phyloP scores from a whole-genome alignment of 1,284 basidiomycete species.

The Fomitopsis schrenkii region DNA sequence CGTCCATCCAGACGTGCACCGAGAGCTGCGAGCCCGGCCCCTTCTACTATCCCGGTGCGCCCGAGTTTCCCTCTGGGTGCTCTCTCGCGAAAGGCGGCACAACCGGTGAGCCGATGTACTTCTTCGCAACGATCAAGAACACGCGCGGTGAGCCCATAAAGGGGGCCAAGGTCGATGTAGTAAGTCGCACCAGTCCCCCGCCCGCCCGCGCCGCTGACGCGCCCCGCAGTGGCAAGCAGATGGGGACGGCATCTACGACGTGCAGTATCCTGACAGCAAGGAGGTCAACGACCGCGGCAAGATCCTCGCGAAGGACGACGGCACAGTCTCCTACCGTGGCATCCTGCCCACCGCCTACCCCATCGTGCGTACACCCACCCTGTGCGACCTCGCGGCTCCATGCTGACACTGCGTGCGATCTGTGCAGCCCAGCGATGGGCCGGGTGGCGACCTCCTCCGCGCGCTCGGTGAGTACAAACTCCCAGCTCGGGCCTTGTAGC shows the following conservation, averaged over 20 bases:
- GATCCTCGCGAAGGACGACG: constrained; percentile 31
- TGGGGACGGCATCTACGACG: constrained; percentile 37
- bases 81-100: constrained; percentile 30
- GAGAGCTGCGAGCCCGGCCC: constrained; percentile 37
- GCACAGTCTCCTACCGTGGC: constrained; percentile 33
- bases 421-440: constrained; percentile 33
- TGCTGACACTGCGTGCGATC: background rate
- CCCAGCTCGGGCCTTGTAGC: background rate
- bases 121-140: constrained; percentile 32
- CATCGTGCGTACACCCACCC: constrained; percentile 21
- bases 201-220: background rate
- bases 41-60: constrained; percentile 35
- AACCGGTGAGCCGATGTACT: constrained; percentile 33
- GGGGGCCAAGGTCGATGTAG: constrained; percentile 34
- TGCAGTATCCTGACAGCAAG: constrained; percentile 32
- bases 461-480: constrained; percentile 22
- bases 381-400: background rate
- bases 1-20: constrained; percentile 27
- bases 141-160: constrained; percentile 30
- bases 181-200: constrained; percentile 11
- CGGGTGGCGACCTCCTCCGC: constrained; percentile 32
- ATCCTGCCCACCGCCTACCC: constrained; percentile 34
- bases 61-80: constrained; percentile 32
- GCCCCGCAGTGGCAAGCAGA: constrained; percentile 37
- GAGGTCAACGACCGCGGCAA: constrained; percentile 35